Evolutionary conservation across 371 early-diverging fungal genomes (phyloP).

Genomic region (Mortierella sp.): DNA sequence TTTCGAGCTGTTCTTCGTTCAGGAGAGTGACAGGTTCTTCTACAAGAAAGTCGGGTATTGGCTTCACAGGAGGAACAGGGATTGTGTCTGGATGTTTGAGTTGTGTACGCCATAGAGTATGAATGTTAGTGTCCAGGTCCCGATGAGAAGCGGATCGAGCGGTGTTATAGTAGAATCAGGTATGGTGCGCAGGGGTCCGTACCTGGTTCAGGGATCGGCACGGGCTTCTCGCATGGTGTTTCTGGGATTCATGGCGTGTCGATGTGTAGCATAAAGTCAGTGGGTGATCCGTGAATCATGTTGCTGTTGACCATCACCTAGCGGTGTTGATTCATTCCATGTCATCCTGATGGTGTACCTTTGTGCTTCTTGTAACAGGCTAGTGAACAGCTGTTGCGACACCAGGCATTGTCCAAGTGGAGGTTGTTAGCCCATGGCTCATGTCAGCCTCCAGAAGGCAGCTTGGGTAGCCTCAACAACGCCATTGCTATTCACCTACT

Average conservation of each 20-base stretch:
- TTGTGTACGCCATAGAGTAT: not conserved
- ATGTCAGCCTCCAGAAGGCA: not conserved
- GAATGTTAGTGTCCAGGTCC: not conserved
- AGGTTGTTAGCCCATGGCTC: not conserved
- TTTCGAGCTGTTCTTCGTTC: conserved; percentile 27
- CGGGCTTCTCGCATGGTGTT: conserved; percentile 46
- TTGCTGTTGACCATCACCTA: too few species aligned
- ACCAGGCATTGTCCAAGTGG: too few species aligned
- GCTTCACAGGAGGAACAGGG: conserved; percentile 40
- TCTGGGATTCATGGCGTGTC: conserved; percentile 9
- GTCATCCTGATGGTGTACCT: conserved; percentile 16
- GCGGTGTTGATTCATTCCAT: not conserved
- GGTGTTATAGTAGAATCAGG: not conserved
- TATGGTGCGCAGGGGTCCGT: not conserved
- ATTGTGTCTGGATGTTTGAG: conserved; percentile 15
- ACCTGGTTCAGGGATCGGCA: conserved; percentile 49
- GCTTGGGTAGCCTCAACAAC: not conserved
- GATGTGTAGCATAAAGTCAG: not conserved
- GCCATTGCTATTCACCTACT: conserved; percentile 19
- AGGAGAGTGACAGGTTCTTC: conserved; percentile 44
- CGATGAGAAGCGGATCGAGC: not conserved
- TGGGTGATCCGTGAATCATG: not conserved
- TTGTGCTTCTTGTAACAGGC: conserved; percentile 52
- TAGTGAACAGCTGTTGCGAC: conserved; percentile 45
- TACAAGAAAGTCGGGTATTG: conserved; percentile 34